phyloP scores from a whole-genome alignment of 257 asterid species.

The Coffea canephora region DNA sequence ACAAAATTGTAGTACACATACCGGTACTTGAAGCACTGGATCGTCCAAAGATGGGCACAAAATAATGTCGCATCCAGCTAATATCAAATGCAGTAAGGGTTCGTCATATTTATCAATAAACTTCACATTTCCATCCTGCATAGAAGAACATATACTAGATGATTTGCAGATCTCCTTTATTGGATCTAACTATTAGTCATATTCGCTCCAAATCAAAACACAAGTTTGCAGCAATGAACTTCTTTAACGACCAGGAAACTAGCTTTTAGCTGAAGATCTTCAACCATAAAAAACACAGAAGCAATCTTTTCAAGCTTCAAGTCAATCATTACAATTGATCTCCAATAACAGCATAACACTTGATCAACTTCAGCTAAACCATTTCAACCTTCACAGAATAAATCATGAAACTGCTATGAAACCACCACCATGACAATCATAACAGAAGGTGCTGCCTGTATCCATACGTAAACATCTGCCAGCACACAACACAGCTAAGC shows the following conservation, averaged over 20 bases:
- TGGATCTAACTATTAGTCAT: background rate
- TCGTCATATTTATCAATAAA: constrained; percentile 60
- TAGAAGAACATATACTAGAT: constrained; percentile 3
- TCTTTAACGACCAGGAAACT: background rate
- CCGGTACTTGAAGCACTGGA: constrained; percentile 66
- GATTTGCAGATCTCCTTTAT: background rate
- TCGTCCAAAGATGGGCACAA: constrained; percentile 65
- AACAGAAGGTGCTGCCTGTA: background rate
- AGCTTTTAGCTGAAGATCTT: background rate
- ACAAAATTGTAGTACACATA: constrained; percentile 27
- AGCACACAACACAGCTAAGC: too few relatives aligned
- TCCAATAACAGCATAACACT: background rate
- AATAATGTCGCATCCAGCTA: constrained; percentile 77
- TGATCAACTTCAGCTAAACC: background rate
- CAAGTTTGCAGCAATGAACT: background rate
- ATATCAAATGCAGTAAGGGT: constrained; percentile 54
- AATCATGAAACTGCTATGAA: too few relatives aligned
- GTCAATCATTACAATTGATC: too few relatives aligned
- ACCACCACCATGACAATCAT: background rate
- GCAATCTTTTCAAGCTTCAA: background rate
- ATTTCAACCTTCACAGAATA: background rate
- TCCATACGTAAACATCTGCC: too few relatives aligned
- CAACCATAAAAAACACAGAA: background rate
- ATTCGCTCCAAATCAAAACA: background rate
- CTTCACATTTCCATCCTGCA: constrained; percentile 56